Base-by-base conservation (phyloP, 305 asterid genomes). In the Fraxinus sp. region DNA sequence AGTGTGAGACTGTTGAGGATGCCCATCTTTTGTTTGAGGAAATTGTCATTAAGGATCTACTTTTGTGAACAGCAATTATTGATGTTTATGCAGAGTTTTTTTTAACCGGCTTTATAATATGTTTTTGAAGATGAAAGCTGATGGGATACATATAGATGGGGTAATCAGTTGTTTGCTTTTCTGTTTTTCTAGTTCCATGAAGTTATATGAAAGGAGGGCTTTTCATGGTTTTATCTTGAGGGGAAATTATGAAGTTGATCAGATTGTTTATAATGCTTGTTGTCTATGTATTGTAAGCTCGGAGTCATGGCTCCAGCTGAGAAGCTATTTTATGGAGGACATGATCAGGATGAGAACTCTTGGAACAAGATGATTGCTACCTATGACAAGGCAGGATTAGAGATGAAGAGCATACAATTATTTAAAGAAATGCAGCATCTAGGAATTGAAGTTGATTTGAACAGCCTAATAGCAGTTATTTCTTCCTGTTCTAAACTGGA, bases 251-350 rank as follows among this genome's bases (percentile, higher is more conserved):
- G 85, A 73, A 28, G 44, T 83, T 41, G 89, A 80, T 84, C 84
- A 82, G 72, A 81, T 88, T 57, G 28, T 24, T 37, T 7, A 72
- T 28, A 86, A 80, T 68, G 83, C 94, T 86, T 93, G 75, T 16
- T 94, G 81, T 89, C 95, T n/a, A 90, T 93, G 98, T 92, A 93
- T 80, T 91, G 90, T 81, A 94, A 82, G 82, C 90, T 91, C 79
- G 93, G 91, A 81, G 89, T 89, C 41, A 9, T 87, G 77, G 78
- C 44, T 68, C 37, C 76, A 30, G 92, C 94, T 0, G 94, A 90
- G 57, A 90, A 84, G 71, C 66, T 92, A 68, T 89, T 92, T 79
- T 4, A 83, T 85, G 66, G 76, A 41, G 87, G 80, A 52, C 82
- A 6, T 79, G 82, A 77, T 84, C 86, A 55, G 76, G 91, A 87